A percentile compares a stretch with the other conserved stretches of the same genome.
These are phyloP conservation scores for Penicillium sp. DNA, from an alignment of 2,329 filamentous ascomycete genomes.

Conservation along the genomic window DNA sequence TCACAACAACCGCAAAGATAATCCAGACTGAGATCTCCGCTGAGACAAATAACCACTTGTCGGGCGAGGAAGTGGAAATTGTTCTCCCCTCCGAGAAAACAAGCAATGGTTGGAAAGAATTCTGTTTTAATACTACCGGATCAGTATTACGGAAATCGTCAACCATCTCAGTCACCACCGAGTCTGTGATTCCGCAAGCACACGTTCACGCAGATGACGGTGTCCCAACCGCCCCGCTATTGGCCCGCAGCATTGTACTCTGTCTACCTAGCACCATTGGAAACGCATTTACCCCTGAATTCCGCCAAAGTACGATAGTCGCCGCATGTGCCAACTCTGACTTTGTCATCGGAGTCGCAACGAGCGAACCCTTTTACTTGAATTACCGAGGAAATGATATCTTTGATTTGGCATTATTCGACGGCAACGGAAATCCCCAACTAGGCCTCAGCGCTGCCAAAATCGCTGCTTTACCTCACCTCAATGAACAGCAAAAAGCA, in stretches of 20 bases:
- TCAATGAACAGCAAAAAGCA: constrained; percentile 15
- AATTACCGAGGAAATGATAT: constrained; percentile 31
- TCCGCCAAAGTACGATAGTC: constrained; percentile 36
- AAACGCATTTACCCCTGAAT: constrained; percentile 33
- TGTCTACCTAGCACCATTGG: constrained; percentile 35
- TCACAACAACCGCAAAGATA: constrained; percentile 38
- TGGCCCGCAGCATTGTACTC: constrained; percentile 38
- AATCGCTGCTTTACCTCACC: constrained; percentile 14
- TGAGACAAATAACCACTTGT: constrained; percentile 18
- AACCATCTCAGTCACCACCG: constrained; percentile 42
- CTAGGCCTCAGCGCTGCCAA: constrained; percentile 6
- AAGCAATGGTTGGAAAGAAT: constrained; percentile 23
- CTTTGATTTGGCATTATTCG: constrained; percentile 22
- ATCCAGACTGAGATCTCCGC: constrained; percentile 43
- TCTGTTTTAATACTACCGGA: constrained; percentile 26
- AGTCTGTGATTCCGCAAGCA: constrained; percentile 39
- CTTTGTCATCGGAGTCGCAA: constrained; percentile 41
- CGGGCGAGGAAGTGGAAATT: constrained; percentile 11
- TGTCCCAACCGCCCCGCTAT: constrained; percentile 34
- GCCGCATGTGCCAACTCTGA: constrained; percentile 41
- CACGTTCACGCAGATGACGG: constrained; percentile 23
- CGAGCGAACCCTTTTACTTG: constrained; percentile 36
- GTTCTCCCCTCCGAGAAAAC: constrained; percentile 5
- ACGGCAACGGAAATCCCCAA: constrained; percentile 16
- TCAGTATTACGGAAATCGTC: constrained; percentile 36